Evolutionary conservation across 2,329 filamentous ascomycete genomes (phyloP).

Genomic region (Cladobotryum mycophilum): DNA sequence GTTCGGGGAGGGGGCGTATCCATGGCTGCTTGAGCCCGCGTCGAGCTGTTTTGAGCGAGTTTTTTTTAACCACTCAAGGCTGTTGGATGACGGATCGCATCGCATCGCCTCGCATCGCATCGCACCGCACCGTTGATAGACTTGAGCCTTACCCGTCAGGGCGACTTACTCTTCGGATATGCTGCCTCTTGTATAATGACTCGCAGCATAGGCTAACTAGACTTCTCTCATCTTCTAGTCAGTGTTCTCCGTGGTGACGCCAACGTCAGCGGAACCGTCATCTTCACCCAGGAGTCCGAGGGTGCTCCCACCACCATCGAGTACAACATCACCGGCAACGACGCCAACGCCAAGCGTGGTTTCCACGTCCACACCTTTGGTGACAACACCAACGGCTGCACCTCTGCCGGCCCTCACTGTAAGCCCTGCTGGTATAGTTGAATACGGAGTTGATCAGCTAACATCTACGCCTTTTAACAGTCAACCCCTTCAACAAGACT

Average conservation of each 20-base stretch:
- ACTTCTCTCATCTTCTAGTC: conserved; percentile 49
- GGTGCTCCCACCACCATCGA: conserved; percentile 74
- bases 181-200: not conserved
- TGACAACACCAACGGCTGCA: conserved; percentile 99
- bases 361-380: conserved; percentile 99
- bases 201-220: conserved; percentile 16
- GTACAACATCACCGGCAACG: conserved; percentile 92
- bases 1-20: conserved; percentile 12
- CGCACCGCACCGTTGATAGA: conserved; percentile 41
- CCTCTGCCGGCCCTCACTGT: conserved; percentile 96
- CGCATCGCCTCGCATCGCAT: not conserved
- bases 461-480: conserved; percentile 37
- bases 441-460: conserved; percentile 6
- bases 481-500: conserved; percentile 91
- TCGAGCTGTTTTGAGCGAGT: conserved; percentile 57
- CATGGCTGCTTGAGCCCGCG: conserved; percentile 14
- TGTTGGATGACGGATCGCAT: conserved; percentile 18
- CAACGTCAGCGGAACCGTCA: conserved; percentile 87
- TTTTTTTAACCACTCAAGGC: conserved; percentile 25
- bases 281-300: conserved; percentile 89
- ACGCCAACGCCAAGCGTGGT: conserved; percentile 91
- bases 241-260: conserved; percentile 96
- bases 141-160: conserved; percentile 13
- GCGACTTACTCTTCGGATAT: too few relatives aligned
- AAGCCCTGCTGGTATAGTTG: conserved; percentile 32